Evolutionary conservation across 441 rosid genomes (phyloP).

Genomic region (Melianthus villosus): DNA sequence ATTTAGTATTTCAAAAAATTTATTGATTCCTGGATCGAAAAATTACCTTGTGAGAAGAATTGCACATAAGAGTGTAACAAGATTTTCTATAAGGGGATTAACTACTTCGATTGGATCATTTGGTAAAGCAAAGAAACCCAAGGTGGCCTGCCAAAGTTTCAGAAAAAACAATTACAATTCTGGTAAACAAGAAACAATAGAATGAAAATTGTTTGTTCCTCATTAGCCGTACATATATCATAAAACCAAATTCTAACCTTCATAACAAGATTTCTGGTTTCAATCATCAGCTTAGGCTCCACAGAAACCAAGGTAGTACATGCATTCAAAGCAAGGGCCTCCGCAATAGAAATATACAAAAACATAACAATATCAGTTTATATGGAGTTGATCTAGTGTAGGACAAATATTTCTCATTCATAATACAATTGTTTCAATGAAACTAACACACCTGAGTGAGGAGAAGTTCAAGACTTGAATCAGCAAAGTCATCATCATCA

Average conservation of each 20-base stretch:
- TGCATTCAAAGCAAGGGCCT: slow-evolving; percentile 95
- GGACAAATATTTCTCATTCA: not conserved
- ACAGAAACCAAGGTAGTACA: slow-evolving; percentile 96
- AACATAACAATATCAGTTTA: too few species aligned
- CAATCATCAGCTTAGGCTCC: slow-evolving; percentile 87
- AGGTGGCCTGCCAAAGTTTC: slow-evolving; percentile 61
- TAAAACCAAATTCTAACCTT: slow-evolving; percentile 43
- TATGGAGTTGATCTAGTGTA: not conserved
- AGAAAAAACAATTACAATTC: slow-evolving; percentile 2
- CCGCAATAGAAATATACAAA: too few species aligned
- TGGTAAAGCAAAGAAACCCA: slow-evolving; percentile 92
- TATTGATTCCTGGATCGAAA: too few species aligned
- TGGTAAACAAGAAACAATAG: too few species aligned
- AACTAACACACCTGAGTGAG: slow-evolving; percentile 59
- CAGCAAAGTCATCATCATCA: slow-evolving; percentile 70
- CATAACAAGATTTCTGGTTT: slow-evolving; percentile 85
- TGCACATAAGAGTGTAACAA: slow-evolving; percentile 87
- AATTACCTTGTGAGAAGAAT: slow-evolving; percentile 98
- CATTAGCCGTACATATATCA: too few species aligned
- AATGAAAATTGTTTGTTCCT: too few species aligned
- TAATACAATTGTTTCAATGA: slow-evolving; percentile 8
- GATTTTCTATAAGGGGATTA: slow-evolving; percentile 80
- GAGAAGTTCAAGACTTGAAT: slow-evolving; percentile 82
- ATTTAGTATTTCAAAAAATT: too few species aligned
- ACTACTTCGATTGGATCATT: slow-evolving; percentile 84